A percentile compares a stretch with the other conserved stretches of the same genome.
phyloP scores from a whole-genome alignment of 1,284 basidiomycete species.

The Volvariella surrecta region DNA sequence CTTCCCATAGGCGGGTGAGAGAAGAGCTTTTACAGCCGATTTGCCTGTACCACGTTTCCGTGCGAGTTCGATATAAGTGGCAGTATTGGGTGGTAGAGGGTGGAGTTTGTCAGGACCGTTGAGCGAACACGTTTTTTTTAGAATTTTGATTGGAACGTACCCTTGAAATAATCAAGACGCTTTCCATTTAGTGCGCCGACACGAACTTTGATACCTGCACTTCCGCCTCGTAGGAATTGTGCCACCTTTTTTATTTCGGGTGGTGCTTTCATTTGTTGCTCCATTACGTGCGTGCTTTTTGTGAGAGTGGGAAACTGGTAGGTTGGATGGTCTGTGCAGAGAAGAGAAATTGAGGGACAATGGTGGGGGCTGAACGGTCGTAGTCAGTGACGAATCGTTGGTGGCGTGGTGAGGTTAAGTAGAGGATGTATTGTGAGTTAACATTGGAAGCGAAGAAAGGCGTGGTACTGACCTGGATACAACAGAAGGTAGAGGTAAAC shows the following conservation, averaged over 20 bases:
- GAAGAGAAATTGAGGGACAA: too few relatives aligned
- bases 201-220: slow-evolving; percentile 83
- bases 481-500: too few relatives aligned
- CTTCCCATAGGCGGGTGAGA: slow-evolving; percentile 88
- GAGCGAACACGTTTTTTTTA: too few relatives aligned
- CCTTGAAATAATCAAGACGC: slow-evolving; percentile 97
- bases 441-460: too few relatives aligned
- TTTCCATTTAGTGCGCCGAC: slow-evolving; percentile 92
- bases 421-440: too few relatives aligned
- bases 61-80: not conserved
- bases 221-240: slow-evolving; percentile 78
- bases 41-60: slow-evolving; percentile 54
- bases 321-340: not conserved
- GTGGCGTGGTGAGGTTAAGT: too few relatives aligned
- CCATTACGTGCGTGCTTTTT: slow-evolving; percentile 24
- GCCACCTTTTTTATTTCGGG: slow-evolving; percentile 73
- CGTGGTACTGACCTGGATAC: too few relatives aligned
- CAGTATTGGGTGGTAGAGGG: not conserved
- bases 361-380: too few relatives aligned
- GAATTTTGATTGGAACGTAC: slow-evolving; percentile 32
- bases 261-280: slow-evolving; percentile 71
- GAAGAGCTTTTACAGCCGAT: slow-evolving; percentile 85
- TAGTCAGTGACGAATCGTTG: too few relatives aligned
- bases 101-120: too few relatives aligned
- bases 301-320: not conserved